Evolutionary conservation across 768 basidiomycete species (phyloP).

Genomic region (Phylloporus sp.): DNA sequence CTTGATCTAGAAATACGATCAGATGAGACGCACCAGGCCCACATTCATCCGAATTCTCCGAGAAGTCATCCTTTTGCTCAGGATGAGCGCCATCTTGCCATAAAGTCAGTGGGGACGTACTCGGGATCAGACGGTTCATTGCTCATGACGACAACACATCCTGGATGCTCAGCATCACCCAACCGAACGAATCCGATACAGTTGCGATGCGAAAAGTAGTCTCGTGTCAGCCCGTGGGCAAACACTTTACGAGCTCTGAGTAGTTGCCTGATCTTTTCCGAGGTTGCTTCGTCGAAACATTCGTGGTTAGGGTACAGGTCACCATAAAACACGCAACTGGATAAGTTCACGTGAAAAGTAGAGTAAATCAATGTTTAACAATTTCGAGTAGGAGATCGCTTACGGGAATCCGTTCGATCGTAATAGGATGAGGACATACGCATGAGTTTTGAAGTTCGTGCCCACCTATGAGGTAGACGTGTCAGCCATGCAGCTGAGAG

Average conservation of each 20-base stretch:
- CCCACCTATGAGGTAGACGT: conserved; percentile 47
- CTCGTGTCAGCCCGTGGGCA: conserved; percentile 61
- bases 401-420: conserved; percentile 71
- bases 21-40: conserved; percentile 45
- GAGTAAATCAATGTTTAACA: not conserved
- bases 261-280: conserved; percentile 49
- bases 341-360: not conserved
- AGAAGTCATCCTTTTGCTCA: conserved; percentile 17
- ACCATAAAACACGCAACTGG: conserved; percentile 84
- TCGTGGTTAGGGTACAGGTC: conserved; percentile 73
- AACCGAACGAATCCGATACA: conserved; percentile 75
- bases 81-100: not conserved
- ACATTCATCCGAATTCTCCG: conserved; percentile 57
- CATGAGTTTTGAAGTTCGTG: conserved; percentile 70
- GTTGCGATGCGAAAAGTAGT: conserved; percentile 56
- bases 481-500: not conserved
- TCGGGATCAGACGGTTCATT: conserved; percentile 37
- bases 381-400: conserved; percentile 28
- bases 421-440: conserved; percentile 77
- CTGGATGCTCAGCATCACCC: conserved; percentile 51
- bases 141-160: conserved; percentile 71
- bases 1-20: not conserved
- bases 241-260: conserved; percentile 60
- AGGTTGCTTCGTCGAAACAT: conserved; percentile 53
- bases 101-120: conserved; percentile 11